These are phyloP conservation scores for Wallacemonas sp. DNA, from an alignment of 208 protist genomes.

Conservation along the genomic window DNA sequence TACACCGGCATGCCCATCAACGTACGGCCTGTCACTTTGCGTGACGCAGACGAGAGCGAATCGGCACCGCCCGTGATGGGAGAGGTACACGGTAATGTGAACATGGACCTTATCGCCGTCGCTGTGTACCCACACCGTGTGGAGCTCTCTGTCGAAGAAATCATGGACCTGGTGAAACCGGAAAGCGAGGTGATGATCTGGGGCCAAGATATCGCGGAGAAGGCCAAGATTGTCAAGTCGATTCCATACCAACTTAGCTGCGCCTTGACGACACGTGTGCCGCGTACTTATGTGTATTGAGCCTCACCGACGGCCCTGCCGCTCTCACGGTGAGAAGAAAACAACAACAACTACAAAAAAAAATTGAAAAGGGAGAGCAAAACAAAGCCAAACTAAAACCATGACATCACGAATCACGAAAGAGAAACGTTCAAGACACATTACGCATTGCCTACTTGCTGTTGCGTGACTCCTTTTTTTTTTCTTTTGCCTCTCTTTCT, in stretches of 20 bases:
- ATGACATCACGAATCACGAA: too few relatives aligned
- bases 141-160: constrained; percentile 29
- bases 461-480: constrained; percentile 14
- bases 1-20: constrained; percentile 39
- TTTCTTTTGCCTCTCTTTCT: constrained; percentile 9
- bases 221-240: constrained; percentile 37
- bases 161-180: constrained; percentile 29
- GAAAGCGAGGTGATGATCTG: constrained; percentile 44
- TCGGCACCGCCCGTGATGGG: constrained; percentile 29
- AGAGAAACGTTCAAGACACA: too few relatives aligned
- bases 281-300: constrained; percentile 36
- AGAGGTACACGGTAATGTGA: constrained; percentile 44
- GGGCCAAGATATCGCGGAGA: constrained; percentile 37
- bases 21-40: constrained; percentile 24
- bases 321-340: neutral
- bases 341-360: neutral
- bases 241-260: constrained; percentile 62
- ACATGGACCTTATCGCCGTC: constrained; percentile 52
- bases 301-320: too few relatives aligned
- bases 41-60: neutral
- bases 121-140: constrained; percentile 31
- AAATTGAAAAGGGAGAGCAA: neutral
- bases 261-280: constrained; percentile 39
- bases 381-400: neutral
- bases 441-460: neutral